Evolutionary conservation across 768 basidiomycete species (phyloP).

Genomic region (Sistotremastrum suecicum): DNA sequence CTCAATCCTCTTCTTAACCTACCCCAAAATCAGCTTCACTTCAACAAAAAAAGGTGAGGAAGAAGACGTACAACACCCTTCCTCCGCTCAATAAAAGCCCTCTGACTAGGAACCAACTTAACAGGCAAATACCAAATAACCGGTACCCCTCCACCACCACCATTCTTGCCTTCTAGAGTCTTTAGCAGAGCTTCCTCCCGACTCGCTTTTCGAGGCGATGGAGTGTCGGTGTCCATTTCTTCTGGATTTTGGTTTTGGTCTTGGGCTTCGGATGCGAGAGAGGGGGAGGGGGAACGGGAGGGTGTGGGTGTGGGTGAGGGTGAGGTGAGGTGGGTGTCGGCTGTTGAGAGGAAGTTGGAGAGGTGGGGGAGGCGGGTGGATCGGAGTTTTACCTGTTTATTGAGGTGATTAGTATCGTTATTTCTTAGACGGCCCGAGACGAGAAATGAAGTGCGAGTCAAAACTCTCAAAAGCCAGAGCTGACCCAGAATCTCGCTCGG

Average conservation of each 20-base stretch:
- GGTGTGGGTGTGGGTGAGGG: conserved; percentile 17
- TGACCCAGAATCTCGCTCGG: no score
- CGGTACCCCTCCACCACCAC: no score
- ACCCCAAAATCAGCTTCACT: neutral
- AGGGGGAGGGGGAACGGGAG: conserved; percentile 29
- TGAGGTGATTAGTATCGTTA: neutral
- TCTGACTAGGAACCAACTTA: conserved; percentile 53
- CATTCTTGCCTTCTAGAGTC: no score
- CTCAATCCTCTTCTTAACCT: conserved; percentile 51
- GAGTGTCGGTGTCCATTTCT: neutral
- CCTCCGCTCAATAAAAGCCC: conserved; percentile 45
- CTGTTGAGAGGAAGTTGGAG: conserved; percentile 63
- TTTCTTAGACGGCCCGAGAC: neutral
- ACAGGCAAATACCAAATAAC: conserved; percentile 68
- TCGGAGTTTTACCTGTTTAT: conserved; percentile 53
- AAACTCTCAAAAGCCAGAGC: conserved; percentile 1
- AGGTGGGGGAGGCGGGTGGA: conserved; percentile 56
- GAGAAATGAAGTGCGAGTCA: neutral
- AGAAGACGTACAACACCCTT: conserved; percentile 41
- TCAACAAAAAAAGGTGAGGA: neutral
- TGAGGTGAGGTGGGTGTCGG: conserved; percentile 42
- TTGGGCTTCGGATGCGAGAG: conserved; percentile 39
- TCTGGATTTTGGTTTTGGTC: neutral
- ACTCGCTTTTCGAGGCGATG: neutral
- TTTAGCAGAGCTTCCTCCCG: no score